Evolutionary conservation across 2,329 filamentous ascomycete genomes (phyloP).

Genomic region (Cercospora berteroae): DNA sequence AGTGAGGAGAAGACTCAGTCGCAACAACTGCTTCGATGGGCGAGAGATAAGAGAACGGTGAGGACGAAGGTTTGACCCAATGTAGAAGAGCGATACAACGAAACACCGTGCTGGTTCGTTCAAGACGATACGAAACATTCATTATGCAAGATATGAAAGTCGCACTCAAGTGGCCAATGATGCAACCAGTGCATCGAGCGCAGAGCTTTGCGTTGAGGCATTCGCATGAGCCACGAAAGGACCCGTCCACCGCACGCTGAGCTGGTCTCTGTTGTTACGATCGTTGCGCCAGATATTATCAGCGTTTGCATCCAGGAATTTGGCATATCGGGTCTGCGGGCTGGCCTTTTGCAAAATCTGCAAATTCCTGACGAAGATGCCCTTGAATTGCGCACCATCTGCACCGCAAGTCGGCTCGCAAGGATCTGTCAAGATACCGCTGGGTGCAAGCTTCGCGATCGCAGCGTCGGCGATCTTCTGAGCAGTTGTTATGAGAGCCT

Average conservation of each 20-base stretch:
- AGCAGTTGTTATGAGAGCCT: conserved; percentile 39
- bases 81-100: background rate
- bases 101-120: background rate
- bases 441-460: conserved; percentile 37
- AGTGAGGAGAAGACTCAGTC: background rate
- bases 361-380: conserved; percentile 66
- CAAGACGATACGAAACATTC: background rate
- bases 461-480: conserved; percentile 43
- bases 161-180: conserved; percentile 26
- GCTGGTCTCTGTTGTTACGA: conserved; percentile 49
- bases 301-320: conserved; percentile 61
- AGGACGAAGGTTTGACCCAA: background rate
- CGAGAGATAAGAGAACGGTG: background rate
- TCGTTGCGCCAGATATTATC: conserved; percentile 63
- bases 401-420: conserved; percentile 41
- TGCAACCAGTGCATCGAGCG: conserved; percentile 36
- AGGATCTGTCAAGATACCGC: conserved; percentile 44
- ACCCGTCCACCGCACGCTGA: conserved; percentile 66
- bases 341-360: conserved; percentile 55
- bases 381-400: conserved; percentile 65
- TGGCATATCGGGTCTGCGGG: conserved; percentile 50
- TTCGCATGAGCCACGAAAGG: conserved; percentile 46
- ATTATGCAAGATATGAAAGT: background rate
- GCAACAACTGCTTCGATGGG: background rate
- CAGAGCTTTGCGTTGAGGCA: conserved; percentile 36